Evolutionary conservation across 768 basidiomycete genomes (phyloP).

Genomic region (Trametes meyenii): DNA sequence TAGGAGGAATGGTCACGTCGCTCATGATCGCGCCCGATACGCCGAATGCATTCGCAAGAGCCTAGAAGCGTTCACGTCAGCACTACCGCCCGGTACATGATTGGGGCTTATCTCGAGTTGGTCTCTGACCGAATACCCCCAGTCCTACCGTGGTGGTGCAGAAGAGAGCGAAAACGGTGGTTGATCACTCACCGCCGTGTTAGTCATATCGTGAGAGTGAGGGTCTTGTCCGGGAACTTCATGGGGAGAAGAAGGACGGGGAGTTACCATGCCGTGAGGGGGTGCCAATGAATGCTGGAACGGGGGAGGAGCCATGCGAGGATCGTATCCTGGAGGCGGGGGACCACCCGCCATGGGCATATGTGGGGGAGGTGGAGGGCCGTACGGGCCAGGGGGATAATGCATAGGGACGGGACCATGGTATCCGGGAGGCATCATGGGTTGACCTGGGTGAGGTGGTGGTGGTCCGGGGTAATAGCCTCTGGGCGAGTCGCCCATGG

Average conservation of each 20-base stretch:
- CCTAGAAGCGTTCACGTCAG: slow-evolving; percentile 36
- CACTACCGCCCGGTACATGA: not conserved
- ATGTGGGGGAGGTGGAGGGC: slow-evolving; percentile 45
- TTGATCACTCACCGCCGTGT: slow-evolving; percentile 50
- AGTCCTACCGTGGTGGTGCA: not conserved
- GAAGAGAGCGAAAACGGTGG: not conserved
- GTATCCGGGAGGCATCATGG: slow-evolving; percentile 48
- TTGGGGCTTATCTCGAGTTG: not conserved
- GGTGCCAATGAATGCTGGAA: slow-evolving; percentile 44
- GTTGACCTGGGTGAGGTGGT: slow-evolving; percentile 33
- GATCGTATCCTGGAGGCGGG: slow-evolving; percentile 47
- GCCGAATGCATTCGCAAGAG: slow-evolving; percentile 79
- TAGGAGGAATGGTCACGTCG: slow-evolving; percentile 57
- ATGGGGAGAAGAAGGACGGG: slow-evolving; percentile 32
- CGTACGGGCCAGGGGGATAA: slow-evolving; percentile 41
- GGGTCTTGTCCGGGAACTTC: slow-evolving; percentile 78
- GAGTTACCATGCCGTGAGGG: slow-evolving; percentile 31
- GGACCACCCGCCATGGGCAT: slow-evolving; percentile 43
- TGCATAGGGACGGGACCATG: slow-evolving; percentile 50
- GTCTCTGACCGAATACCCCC: not conserved
- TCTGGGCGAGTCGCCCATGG: slow-evolving; percentile 34
- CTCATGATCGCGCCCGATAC: slow-evolving; percentile 72
- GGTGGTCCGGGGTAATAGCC: slow-evolving; percentile 38
- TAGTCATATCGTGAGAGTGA: slow-evolving; percentile 77
- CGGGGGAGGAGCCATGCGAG: slow-evolving; percentile 36